A percentile compares a stretch with the other conserved stretches of the same genome.
Evolutionary conservation across 129 eudicot species (phyloP).

Genomic region (Heracleum sosnowskyi): DNA sequence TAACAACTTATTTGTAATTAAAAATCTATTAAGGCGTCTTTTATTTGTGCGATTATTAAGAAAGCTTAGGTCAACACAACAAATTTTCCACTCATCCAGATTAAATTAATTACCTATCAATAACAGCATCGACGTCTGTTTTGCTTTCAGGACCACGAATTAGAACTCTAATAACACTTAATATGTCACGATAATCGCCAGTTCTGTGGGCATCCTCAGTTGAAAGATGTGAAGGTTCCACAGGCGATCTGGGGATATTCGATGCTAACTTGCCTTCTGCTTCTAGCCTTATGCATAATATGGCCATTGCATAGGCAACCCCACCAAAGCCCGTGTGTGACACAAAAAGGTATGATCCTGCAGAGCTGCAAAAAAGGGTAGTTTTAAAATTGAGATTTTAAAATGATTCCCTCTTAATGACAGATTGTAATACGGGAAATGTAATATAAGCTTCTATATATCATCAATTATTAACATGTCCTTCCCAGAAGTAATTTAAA

Average conservation of each 20-base stretch:
- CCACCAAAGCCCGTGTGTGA: constrained; percentile 99
- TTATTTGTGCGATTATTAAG: not conserved
- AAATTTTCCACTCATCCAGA: not conserved
- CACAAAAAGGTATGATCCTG: constrained; percentile 83
- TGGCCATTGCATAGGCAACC: constrained; percentile 94
- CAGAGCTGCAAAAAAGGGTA: constrained; percentile 42
- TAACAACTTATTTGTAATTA: not conserved
- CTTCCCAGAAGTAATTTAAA: not conserved
- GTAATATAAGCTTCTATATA: not conserved
- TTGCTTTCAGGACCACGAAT: constrained; percentile 88
- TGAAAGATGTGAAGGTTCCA: constrained; percentile 15
- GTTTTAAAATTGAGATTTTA: constrained; percentile 2
- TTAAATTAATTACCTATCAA: constrained; percentile 59
- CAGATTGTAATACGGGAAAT: not conserved
- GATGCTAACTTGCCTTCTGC: constrained; percentile 50
- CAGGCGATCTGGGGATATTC: constrained; percentile 17
- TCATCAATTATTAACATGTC: not conserved
- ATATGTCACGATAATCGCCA: constrained; percentile 92
- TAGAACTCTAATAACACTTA: constrained; percentile 85
- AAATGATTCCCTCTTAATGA: not conserved
- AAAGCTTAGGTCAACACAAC: not conserved
- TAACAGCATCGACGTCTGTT: constrained; percentile 61
- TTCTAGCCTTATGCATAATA: constrained; percentile 67
- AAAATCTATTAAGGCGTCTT: not conserved
- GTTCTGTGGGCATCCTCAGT: constrained; percentile 50